Conservation (phyloP, 2,329 filamentous ascomycete genomes). For the Penicillium sp. region DNA sequence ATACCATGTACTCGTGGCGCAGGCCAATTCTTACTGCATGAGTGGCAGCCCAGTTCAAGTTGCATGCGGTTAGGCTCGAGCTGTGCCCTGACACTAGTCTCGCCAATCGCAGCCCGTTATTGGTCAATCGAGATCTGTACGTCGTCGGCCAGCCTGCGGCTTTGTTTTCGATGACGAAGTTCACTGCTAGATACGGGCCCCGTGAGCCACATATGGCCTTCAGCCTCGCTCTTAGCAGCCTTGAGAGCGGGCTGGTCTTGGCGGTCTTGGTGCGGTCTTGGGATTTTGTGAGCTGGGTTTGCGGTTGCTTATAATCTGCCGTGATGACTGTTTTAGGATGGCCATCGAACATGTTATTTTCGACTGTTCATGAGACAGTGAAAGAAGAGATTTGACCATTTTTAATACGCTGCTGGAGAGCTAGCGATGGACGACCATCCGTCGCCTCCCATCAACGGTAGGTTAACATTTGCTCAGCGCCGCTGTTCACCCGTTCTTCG, state of each 20-base stretch:
- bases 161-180: not conserved
- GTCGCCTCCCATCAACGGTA: conserved; percentile 14
- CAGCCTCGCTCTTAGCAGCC: conserved; percentile 2
- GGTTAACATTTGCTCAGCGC: not conserved
- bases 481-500: not conserved
- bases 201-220: not conserved
- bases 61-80: not conserved
- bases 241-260: not conserved
- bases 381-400: not conserved
- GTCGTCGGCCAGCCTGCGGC: not conserved
- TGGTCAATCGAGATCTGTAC: conserved; percentile 8
- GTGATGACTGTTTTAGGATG: not conserved
- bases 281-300: not conserved
- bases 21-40: conserved; percentile 12
- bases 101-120: conserved; percentile 3
- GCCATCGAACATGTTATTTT: not conserved
- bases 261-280: not conserved
- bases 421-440: not conserved
- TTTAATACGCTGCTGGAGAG: not conserved
- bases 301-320: not conserved
- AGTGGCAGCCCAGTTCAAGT: not conserved
- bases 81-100: conserved; percentile 4
- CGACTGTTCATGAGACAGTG: not conserved
- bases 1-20: conserved; percentile 4
- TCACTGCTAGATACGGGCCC: not conserved